These are phyloP conservation scores for Zasmidium angulare DNA, from an alignment of 2,329 filamentous ascomycete species.

Conservation along the genomic window DNA sequence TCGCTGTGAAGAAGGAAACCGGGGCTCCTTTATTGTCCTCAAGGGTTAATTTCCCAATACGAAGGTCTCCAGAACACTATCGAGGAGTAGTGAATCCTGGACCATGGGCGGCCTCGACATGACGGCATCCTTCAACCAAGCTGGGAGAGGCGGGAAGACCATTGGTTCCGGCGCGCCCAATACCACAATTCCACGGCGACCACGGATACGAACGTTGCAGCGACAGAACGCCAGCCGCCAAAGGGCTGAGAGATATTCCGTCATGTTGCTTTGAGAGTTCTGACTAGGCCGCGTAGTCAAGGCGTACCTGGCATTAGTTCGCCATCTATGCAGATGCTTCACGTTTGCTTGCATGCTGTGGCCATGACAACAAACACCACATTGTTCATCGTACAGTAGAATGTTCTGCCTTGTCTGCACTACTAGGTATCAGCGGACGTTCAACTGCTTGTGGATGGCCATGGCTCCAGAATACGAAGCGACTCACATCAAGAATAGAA, in stretches of 20 bases:
- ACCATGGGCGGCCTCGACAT: background rate
- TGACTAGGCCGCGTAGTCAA: background rate
- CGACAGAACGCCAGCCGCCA: background rate
- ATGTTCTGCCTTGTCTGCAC: too few relatives aligned
- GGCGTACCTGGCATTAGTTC: background rate
- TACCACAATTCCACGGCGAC: background rate
- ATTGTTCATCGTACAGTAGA: background rate
- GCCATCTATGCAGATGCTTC: background rate
- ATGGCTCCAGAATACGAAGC: background rate
- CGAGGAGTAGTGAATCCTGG: background rate
- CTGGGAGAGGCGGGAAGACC: background rate
- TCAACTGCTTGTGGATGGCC: background rate
- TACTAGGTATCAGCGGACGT: background rate
- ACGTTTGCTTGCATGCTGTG: background rate
- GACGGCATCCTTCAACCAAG: background rate
- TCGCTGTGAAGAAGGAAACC: background rate
- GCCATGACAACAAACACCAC: background rate
- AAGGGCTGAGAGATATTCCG: background rate
- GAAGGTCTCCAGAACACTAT: background rate
- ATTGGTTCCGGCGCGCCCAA: background rate
- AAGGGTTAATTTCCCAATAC: background rate
- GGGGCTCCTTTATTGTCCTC: background rate
- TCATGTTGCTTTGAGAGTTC: background rate
- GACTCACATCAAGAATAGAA: background rate
- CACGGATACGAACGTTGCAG: background rate